Base-by-base conservation (phyloP, 805 yeast species). In the Pichia nakasei region DNA sequence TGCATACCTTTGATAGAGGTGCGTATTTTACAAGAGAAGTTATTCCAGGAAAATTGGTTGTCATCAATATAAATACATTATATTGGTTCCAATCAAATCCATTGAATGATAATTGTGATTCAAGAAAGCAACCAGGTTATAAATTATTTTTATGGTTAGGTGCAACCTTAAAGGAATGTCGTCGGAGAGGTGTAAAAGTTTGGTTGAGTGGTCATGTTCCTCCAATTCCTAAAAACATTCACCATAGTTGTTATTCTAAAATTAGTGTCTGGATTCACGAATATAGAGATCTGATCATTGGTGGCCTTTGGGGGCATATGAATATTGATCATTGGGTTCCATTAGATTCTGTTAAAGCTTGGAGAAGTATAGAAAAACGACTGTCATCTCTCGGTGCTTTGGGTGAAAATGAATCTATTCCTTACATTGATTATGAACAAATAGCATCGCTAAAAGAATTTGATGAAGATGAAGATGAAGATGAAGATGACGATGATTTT, bases 191-290 rank as follows among this genome's bases (percentile, higher is more conserved):
- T 17, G 80, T 86, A 77, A 86, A 86, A 64, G 94, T 83, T 17
- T 87, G 95, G 95, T 63, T 86, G 20, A 69, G 82, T 36, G 95
- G 95, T 5, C 96, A 86, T 65, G 95, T 87, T 15, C 95, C 95
- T 3, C 94, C 95, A 5, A 75, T 81, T 38, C 78, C 79, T 22
- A 85, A 85, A 59, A 86, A 86, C 59, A 77, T 74, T 48, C 94
- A 86, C 54, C 67, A 72, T 18, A 69, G 81, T 36, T 86, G 96
- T 57, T 78, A 75, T 51, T 68, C 86, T 40, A 85, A 85, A 60
- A 82, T 78, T 61, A 74, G 83, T 21, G 70, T 79, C n/a, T 86
- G 95, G 95, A 64, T 79, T 31, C 77, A 85, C 54, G 95, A 85
- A 58, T 86, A 82, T 58, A 69, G 94, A 51, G 96, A 86, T 59